phyloP scores from a whole-genome alignment of 352 stramenopile species.

The Peronospora belbahrii region DNA sequence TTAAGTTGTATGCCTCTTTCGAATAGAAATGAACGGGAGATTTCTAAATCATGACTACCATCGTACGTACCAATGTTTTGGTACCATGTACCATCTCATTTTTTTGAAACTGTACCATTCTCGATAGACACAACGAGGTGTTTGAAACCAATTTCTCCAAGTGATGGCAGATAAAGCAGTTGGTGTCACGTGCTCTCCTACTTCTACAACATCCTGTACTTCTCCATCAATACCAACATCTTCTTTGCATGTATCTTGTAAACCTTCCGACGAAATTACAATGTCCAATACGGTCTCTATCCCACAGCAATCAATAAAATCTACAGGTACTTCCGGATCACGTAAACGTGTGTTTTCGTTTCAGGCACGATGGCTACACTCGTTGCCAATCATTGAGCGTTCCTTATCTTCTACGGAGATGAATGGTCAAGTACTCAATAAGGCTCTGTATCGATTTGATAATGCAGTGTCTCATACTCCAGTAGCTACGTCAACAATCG shows the following conservation, averaged over 20 bases:
- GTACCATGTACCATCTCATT: not conserved
- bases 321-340: not conserved
- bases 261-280: slow-evolving; percentile 1
- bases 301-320: slow-evolving; percentile 12
- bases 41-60: too few relatives aligned
- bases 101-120: too few relatives aligned
- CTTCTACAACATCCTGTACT: slow-evolving; percentile 13
- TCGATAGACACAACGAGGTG: too few relatives aligned
- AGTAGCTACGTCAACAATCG: too few relatives aligned
- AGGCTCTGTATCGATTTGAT: too few relatives aligned
- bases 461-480: too few relatives aligned
- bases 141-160: too few relatives aligned
- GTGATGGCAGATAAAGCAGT: slow-evolving; percentile 16
- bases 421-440: slow-evolving; percentile 25
- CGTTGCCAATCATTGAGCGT: slow-evolving; percentile 72
- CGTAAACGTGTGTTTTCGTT: slow-evolving; percentile 77
- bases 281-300: not conserved
- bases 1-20: too few relatives aligned
- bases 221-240: slow-evolving; percentile 5
- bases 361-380: slow-evolving; percentile 71
- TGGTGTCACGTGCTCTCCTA: slow-evolving; percentile 13
- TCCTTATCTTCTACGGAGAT: slow-evolving; percentile 34
- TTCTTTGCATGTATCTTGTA: not conserved
- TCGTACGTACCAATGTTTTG: too few relatives aligned
- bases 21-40: too few relatives aligned